A percentile compares a stretch with the other conserved stretches of the same genome.
Evolutionary conservation across 805 yeast species (phyloP).

Genomic region (Priceomyces fermenticarens): DNA sequence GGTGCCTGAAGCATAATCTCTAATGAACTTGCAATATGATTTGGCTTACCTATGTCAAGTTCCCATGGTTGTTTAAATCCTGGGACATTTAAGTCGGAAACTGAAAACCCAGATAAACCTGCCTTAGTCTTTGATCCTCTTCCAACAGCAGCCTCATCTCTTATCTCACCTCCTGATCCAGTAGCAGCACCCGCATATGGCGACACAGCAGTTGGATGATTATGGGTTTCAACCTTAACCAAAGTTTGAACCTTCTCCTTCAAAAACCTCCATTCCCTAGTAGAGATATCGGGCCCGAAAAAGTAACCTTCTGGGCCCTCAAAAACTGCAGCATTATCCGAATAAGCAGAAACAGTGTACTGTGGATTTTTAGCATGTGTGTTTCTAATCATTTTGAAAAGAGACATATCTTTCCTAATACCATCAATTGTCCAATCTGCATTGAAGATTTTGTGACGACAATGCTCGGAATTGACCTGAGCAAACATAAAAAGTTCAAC

Average conservation of each 20-base stretch:
- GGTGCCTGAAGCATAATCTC: conserved; percentile 98
- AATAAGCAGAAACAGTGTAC: conserved; percentile 87
- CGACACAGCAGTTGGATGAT: conserved; percentile 98
- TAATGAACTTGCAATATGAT: conserved; percentile 86
- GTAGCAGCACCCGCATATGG: conserved; percentile 99
- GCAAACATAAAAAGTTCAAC: conserved; percentile 99
- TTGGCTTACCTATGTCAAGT: conserved; percentile 81
- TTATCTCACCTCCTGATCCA: conserved; percentile 99
- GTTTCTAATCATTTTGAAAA: conserved; percentile 94
- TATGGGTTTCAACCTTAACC: conserved; percentile 96
- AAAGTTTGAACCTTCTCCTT: conserved; percentile 83
- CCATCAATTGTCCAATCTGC: conserved; percentile 98
- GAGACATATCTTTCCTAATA: conserved; percentile 62
- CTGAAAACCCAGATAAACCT: conserved; percentile 91
- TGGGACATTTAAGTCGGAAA: conserved; percentile 87
- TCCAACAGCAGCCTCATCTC: conserved; percentile 99
- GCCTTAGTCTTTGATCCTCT: conserved; percentile 97
- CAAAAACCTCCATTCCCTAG: conserved; percentile 70
- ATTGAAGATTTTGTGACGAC: conserved; percentile 97
- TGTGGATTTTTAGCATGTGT: conserved; percentile 81
- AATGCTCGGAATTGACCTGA: conserved; percentile 98
- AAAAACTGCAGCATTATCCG: conserved; percentile 96
- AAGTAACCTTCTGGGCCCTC: conserved; percentile 77
- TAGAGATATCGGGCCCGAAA: conserved; percentile 71
- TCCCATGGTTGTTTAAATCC: conserved; percentile 93